These are phyloP conservation scores for Clavulina sp. DNA, from an alignment of 768 basidiomycete species.

Conservation along the genomic window DNA sequence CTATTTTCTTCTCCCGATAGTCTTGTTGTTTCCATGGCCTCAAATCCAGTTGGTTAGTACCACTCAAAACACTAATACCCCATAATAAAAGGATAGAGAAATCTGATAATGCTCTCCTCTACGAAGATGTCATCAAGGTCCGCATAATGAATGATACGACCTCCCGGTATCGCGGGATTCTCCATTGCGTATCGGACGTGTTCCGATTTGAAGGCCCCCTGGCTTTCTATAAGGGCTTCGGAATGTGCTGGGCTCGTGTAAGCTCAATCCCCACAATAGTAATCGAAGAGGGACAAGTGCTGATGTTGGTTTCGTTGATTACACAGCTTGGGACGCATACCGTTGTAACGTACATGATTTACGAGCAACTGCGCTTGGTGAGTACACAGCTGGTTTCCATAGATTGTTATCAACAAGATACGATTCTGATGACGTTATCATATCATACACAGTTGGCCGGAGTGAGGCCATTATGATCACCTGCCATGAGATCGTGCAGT, in stretches of 20 bases:
- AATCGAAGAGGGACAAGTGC: not conserved
- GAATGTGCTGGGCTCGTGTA: slow-evolving; percentile 26
- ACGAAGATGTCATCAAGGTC: slow-evolving; percentile 22
- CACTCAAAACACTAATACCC: not conserved
- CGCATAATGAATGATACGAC: slow-evolving; percentile 24
- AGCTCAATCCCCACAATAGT: slow-evolving; percentile 6
- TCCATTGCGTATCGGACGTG: slow-evolving; percentile 19
- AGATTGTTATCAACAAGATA: no score
- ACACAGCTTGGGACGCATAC: slow-evolving; percentile 22
- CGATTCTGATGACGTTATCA: no score
- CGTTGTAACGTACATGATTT: slow-evolving; percentile 21
- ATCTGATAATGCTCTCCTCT: not conserved
- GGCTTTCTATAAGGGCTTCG: slow-evolving; percentile 24
- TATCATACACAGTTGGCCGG: no score
- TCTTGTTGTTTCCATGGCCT: slow-evolving; percentile 22
- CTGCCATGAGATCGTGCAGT: no score
- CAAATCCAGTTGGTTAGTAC: slow-evolving; percentile 21
- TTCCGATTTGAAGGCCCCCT: slow-evolving; percentile 18
- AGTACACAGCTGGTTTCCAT: no score
- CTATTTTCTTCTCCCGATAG: slow-evolving; percentile 8
- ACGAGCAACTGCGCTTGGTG: slow-evolving; percentile 18
- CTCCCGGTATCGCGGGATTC: slow-evolving; percentile 16
- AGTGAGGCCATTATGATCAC: no score
- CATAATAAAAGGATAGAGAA: not conserved
- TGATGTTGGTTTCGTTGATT: not conserved